A percentile compares a stretch with the other conserved stretches of the same genome.
Conservation (phyloP, 106 monocot species). For the Posidonia australis region DNA sequence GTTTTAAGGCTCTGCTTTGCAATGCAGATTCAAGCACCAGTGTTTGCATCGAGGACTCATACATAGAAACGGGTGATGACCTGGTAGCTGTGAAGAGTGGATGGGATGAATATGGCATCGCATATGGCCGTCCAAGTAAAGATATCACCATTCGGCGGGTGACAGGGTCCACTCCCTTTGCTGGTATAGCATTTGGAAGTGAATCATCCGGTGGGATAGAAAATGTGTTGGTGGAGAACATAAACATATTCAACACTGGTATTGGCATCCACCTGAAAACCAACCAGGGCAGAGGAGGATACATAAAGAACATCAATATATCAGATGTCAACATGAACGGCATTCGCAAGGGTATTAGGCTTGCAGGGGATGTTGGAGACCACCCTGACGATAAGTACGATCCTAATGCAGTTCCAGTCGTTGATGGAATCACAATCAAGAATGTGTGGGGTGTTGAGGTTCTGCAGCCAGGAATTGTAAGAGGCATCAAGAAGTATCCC, state of each 20-base stretch:
- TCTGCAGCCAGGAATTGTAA: slow-evolving; percentile 9
- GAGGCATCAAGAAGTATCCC: slow-evolving; percentile 18
- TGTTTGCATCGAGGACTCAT: slow-evolving; percentile 30
- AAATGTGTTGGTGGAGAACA: slow-evolving; percentile 18
- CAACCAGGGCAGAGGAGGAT: slow-evolving; percentile 25
- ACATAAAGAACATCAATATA: slow-evolving; percentile 21
- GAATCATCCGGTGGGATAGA: slow-evolving; percentile 22
- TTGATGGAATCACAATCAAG: slow-evolving; percentile 23
- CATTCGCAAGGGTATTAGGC: slow-evolving; percentile 14
- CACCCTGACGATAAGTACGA: slow-evolving; percentile 20
- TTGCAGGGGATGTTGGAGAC: slow-evolving; percentile 19
- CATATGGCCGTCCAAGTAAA: slow-evolving; percentile 18
- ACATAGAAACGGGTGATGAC: slow-evolving; percentile 23
- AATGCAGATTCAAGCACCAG: slow-evolving; percentile 23
- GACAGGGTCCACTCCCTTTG: slow-evolving; percentile 21
- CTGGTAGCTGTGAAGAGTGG: slow-evolving; percentile 28
- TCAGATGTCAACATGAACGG: slow-evolving; percentile 15
- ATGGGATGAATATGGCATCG: slow-evolving; percentile 28
- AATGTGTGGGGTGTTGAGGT: slow-evolving; percentile 15
- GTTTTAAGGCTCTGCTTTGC: neutral
- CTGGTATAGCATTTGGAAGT: slow-evolving; percentile 24
- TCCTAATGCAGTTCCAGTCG: slow-evolving; percentile 15
- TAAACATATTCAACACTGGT: slow-evolving; percentile 21
- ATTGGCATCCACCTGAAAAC: slow-evolving; percentile 25
- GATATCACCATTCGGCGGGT: slow-evolving; percentile 16